Base-by-base conservation (phyloP, 1,284 basidiomycete species). In the Marasmius fiardii region DNA sequence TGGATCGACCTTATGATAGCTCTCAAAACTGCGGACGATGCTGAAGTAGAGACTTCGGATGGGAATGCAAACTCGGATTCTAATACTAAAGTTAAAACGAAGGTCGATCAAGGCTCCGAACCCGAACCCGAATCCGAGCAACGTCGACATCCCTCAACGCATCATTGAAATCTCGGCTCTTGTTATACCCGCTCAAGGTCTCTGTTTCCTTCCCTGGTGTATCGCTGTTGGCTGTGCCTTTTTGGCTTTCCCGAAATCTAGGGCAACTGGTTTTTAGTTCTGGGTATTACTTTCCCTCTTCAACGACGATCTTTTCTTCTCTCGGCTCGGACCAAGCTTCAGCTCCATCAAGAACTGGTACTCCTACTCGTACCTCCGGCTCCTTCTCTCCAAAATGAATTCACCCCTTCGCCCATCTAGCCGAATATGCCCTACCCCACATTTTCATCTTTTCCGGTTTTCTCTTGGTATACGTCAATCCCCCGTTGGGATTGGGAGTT, bases 131-230 rank as follows among this genome's bases (percentile, higher is more conserved):
- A n/a, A n/a, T n/a, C n/a, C n/a, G n/a, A n/a, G n/a, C n/a, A n/a
- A n/a, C 5, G 2, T 4, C 43, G 24, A 47, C 23, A 21, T 24
- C n/a, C 16, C 23, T 23, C 4, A 21, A 6, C 11, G 24, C 23
- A 10, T 26, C 20, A 49, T 31, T 8, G n/a, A 18, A 11, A 23
- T 31, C 24, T n/a, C 24, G 14, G 20, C 28, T 20, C 47, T 33
- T 12, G 10, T 33, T 26, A 31, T 31, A 11, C 23, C 31, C 5
- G 4, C 63, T 31, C 60, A 61, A 53, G 20, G 70, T 16, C 33
- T 72, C 18, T 64, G 74, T 49, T 79, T 81, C 64, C 50, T 79
- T 7, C 78, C 79, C 12, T 81, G 79, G 79, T 79, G 76, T 53
- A 63, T 71, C 31, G 66, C 69, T 26, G 78, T 80, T 41, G 79